Conservation (phyloP, 139 green algal species). For the Pleodorina starrii region DNA sequence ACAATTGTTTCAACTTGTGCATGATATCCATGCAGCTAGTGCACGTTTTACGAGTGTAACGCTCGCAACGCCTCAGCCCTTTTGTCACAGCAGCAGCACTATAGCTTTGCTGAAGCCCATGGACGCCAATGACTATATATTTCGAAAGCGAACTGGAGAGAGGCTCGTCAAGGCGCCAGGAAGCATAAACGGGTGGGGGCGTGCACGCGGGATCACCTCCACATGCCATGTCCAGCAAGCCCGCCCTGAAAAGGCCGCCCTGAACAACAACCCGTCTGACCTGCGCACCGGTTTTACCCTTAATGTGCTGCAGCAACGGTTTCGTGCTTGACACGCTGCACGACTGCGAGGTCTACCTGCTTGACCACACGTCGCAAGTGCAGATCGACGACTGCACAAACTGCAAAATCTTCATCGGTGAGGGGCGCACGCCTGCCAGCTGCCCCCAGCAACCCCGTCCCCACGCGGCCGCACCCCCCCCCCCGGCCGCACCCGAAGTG, state of each 20-base stretch:
- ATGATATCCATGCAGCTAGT: too few species aligned
- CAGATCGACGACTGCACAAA: slow-evolving; percentile 47
- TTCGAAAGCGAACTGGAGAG: neutral
- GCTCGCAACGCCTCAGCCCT: too few species aligned
- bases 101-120: too few species aligned
- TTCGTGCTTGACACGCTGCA: slow-evolving; percentile 46
- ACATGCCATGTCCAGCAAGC: too few species aligned
- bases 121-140: slow-evolving; percentile 9
- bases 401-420: slow-evolving; percentile 46
- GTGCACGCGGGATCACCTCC: neutral
- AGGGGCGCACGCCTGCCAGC: neutral
- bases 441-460: too few species aligned
- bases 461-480: too few species aligned
- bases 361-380: slow-evolving; percentile 39
- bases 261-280: neutral
- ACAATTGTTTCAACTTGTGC: too few species aligned
- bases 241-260: too few species aligned
- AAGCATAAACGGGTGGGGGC: slow-evolving; percentile 24
- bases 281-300: too few species aligned
- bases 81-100: too few species aligned
- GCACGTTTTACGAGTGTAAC: too few species aligned
- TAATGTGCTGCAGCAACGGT: slow-evolving; percentile 2
- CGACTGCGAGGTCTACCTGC: slow-evolving; percentile 51
- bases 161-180: slow-evolving; percentile 2
- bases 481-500: too few species aligned